Conservation (phyloP, 2,329 filamentous ascomycete genomes). For the Apiospora koreana region DNA sequence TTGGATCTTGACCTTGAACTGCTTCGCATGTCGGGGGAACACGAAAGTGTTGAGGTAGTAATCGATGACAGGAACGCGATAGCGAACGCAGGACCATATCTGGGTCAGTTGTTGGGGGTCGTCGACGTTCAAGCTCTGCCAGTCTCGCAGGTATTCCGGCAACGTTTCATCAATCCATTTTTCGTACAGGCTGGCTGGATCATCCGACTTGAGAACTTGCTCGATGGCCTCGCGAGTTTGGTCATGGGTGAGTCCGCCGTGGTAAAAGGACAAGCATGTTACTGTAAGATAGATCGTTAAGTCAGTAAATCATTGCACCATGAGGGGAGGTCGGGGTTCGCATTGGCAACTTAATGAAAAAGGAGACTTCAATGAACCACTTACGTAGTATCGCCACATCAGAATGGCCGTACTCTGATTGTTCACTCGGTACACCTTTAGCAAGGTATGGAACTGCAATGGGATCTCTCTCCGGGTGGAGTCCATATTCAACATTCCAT, state of each 20-base stretch:
- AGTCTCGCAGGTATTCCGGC: slow-evolving; percentile 49
- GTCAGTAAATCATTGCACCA: too few relatives aligned
- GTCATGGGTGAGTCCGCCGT: slow-evolving; percentile 50
- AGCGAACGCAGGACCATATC: slow-evolving; percentile 52
- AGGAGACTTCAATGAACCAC: neutral
- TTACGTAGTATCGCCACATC: slow-evolving; percentile 25
- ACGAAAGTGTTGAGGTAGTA: slow-evolving; percentile 65
- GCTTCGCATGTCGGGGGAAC: slow-evolving; percentile 64
- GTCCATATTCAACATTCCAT: slow-evolving; percentile 67
- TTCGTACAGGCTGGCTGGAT: slow-evolving; percentile 58
- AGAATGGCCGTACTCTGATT: slow-evolving; percentile 68
- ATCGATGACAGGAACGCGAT: slow-evolving; percentile 53
- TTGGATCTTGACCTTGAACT: slow-evolving; percentile 64
- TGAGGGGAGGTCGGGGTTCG: too few relatives aligned
- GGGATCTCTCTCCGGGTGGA: slow-evolving; percentile 54
- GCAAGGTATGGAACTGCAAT: slow-evolving; percentile 69
- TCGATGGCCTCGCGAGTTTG: slow-evolving; percentile 54
- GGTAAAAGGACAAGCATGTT: slow-evolving; percentile 69
- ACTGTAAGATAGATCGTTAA: slow-evolving; percentile 32
- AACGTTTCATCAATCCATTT: slow-evolving; percentile 44
- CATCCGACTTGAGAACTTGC: slow-evolving; percentile 54
- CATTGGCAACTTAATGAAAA: neutral
- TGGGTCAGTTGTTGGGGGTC: slow-evolving; percentile 51
- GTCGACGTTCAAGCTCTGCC: slow-evolving; percentile 60
- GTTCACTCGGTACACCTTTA: slow-evolving; percentile 63